A percentile compares a stretch with the other conserved stretches of the same genome.
Conservation (phyloP, 2,329 filamentous ascomycete species). For the Penicillium polonicum region DNA sequence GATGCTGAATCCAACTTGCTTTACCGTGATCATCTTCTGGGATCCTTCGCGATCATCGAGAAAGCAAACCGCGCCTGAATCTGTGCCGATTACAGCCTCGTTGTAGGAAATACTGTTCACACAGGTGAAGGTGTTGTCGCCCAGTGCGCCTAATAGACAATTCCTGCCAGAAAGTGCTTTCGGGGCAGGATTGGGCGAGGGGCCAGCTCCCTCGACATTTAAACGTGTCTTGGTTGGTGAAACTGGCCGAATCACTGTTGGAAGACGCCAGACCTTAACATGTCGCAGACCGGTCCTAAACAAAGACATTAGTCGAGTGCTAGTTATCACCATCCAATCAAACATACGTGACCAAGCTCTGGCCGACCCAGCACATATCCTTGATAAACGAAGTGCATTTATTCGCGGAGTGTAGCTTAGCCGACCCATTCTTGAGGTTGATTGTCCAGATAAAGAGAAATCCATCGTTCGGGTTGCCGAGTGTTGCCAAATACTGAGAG, state of each 20-base stretch:
- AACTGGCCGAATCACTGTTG: conserved; percentile 56
- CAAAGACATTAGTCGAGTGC: conserved; percentile 12
- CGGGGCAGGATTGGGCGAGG: conserved; percentile 48
- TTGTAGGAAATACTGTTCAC: conserved; percentile 69
- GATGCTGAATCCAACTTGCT: conserved; percentile 66
- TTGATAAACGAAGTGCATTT: conserved; percentile 86
- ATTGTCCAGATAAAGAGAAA: conserved; percentile 91
- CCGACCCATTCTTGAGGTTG: conserved; percentile 75
- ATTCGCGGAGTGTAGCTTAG: conserved; percentile 80
- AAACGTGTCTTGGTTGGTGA: conserved; percentile 66
- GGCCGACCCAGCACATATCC: conserved; percentile 88
- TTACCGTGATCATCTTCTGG: conserved; percentile 67
- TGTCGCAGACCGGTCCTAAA: conserved; percentile 75
- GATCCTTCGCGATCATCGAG: conserved; percentile 73
- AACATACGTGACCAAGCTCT: conserved; percentile 69
- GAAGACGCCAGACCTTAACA: conserved; percentile 88
- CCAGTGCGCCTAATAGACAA: conserved; percentile 74
- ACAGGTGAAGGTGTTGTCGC: conserved; percentile 82
- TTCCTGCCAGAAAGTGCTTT: conserved; percentile 83
- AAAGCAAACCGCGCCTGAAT: conserved; percentile 84
- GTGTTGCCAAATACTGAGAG: conserved; percentile 79
- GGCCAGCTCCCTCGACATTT: conserved; percentile 35
- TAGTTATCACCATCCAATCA: background rate
- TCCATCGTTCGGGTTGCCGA: conserved; percentile 87
- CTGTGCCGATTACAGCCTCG: conserved; percentile 79